Evolutionary conservation across 2,329 filamentous ascomycete genomes (phyloP).

Genomic region (Scorias spongiosa): DNA sequence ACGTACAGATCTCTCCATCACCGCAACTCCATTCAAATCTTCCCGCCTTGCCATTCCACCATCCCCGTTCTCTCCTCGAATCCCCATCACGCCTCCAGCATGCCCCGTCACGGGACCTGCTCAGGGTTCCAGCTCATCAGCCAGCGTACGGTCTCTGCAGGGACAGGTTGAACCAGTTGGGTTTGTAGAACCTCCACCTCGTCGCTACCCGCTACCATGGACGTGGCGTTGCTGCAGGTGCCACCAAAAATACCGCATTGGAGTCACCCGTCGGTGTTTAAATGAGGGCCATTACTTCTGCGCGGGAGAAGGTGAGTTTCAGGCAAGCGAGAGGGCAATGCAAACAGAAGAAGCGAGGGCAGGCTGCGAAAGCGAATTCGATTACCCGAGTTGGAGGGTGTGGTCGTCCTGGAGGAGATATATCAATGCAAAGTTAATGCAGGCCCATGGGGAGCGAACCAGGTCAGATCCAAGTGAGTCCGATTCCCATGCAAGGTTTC

Average conservation of each 20-base stretch:
- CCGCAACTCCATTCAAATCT: not conserved
- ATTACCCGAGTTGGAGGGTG: not conserved
- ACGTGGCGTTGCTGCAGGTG: not conserved
- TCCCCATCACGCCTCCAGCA: not conserved
- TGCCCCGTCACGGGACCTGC: not conserved
- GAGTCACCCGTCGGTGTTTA: not conserved
- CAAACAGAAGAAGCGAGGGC: not conserved
- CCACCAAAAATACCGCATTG: not conserved
- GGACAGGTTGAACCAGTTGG: no score
- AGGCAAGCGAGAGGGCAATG: not conserved
- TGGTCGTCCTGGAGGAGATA: not conserved
- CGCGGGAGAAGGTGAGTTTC: not conserved
- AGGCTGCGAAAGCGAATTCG: not conserved
- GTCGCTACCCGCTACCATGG: not conserved
- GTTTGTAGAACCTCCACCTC: not conserved
- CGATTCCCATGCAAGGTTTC: no score
- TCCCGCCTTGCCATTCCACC: not conserved
- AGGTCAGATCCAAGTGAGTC: no score
- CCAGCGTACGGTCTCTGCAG: no score
- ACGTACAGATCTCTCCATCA: not conserved
- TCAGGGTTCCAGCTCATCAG: no score
- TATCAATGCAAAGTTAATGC: not conserved
- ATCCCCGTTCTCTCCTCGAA: not conserved
- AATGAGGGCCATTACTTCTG: not conserved
- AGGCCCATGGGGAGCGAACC: no score